Evolutionary conservation across 805 yeast genomes (phyloP), one percentile per base, ranked within the genome.

Genomic region (Yarrowia sp.): DNA sequence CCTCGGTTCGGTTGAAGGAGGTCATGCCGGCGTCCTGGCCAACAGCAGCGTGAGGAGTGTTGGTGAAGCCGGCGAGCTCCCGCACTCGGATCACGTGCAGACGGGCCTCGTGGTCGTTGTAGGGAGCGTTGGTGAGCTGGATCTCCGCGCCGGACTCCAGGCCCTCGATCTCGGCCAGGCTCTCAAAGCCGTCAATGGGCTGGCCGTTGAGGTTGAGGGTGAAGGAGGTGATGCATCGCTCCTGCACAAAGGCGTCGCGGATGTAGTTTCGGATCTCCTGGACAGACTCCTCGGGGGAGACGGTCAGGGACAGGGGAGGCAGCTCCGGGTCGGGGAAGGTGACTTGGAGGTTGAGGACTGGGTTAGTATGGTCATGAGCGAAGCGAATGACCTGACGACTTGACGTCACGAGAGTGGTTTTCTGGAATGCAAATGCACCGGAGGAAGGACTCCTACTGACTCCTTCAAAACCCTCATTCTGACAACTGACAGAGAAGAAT

Each of bases 81-180:
- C 96, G 82, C 53, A 85, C 80, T 63, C 82, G 82, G 55, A 76
- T 71, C 41, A 90, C 71, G 71, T 90, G 96, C 25, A 80, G 81
- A 64, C 83, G 76, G 27, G 88, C 85, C 29, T 80, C 76, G 42
- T 80, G 77, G 70, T 82, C 85, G 63, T 80, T 84, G 76, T 89
- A 89, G 1, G 85, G 77, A 60, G 78, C 80, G 62, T 82, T 82
- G 36, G 73, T 78, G 65, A 88, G 71, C 16, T 71, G 73, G 53
- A 88, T 70, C 0, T 70, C 65, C n/a, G 83, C 67, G 12, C 69
- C 72, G 39, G 68, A 70, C 36, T 69, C 72, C n/a, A 76, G 65
- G 0, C 71, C 76, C 9, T 66, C 68, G 27, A 72, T 67, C 58
- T 70, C 68, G 25, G 68, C 65, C 19, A 71, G 66, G 21, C 70